Percentiles rank a stretch among this genome's conserved stretches.
These are phyloP conservation scores for Fraxinus albicans DNA, from an alignment of 305 asterid species.

Conservation along the genomic window DNA sequence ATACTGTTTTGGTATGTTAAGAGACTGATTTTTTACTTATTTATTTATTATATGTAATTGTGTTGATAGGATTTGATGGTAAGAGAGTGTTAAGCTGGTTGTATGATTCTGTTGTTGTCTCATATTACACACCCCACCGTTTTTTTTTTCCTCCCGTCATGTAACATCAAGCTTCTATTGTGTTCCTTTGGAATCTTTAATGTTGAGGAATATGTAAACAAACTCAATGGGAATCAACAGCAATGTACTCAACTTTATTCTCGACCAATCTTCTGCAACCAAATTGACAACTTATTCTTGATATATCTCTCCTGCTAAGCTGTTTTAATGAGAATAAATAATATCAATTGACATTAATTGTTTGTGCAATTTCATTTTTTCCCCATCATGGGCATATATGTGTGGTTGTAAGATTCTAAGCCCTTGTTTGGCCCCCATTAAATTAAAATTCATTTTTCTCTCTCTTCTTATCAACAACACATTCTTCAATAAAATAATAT, in stretches of 20 bases:
- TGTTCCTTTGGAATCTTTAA: neutral
- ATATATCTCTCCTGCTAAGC: neutral
- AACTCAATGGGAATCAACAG: neutral
- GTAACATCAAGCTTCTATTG: neutral
- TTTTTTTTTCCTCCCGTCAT: neutral
- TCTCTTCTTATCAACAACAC: no score
- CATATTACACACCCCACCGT: neutral
- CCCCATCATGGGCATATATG: neutral
- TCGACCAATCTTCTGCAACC: neutral
- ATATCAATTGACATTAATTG: neutral
- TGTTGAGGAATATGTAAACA: neutral
- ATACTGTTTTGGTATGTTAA: no score
- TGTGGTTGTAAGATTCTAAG: neutral
- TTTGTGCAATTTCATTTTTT: neutral
- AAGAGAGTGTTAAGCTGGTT: neutral
- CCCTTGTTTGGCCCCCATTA: no score
- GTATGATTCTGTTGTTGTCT: neutral
- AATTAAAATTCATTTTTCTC: no score
- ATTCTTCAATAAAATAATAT: no score
- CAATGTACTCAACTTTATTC: neutral
- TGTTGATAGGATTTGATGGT: neutral
- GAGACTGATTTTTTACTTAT: no score
- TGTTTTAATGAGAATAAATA: neutral
- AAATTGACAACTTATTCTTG: neutral
- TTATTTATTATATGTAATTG: neutral